Conservation (phyloP, 78 protist species). For the slime mould (Dictyostelium discoideum) region dicty_2.7 NC_007088.5:6772001-6772500, state of each 20-base stretch:
- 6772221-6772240: slow-evolving; percentile 57
- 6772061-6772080: not conserved
- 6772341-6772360: slow-evolving; percentile 60
- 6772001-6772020: not conserved
- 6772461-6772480: slow-evolving; percentile 20
- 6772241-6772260: slow-evolving; percentile 58
- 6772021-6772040: not conserved
- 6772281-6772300: slow-evolving; percentile 36
- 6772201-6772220: not conserved
- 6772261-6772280: slow-evolving; percentile 56
- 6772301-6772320: slow-evolving; percentile 40
- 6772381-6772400: slow-evolving; percentile 35
- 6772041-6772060: not conserved
- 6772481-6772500: slow-evolving; percentile 56
- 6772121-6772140: not conserved
- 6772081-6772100: no score
- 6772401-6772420: not conserved
- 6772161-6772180: slow-evolving; percentile 66
- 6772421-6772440: not conserved
- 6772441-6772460: slow-evolving; percentile 52
- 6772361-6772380: slow-evolving; percentile 57
- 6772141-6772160: not conserved
- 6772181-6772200: slow-evolving; percentile 43
- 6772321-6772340: slow-evolving; percentile 44
- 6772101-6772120: no score